Evolutionary conservation across 2,329 filamentous ascomycete genomes (phyloP), one percentile per base, ranked within the genome.

Genomic region (Cercospora sp.): DNA sequence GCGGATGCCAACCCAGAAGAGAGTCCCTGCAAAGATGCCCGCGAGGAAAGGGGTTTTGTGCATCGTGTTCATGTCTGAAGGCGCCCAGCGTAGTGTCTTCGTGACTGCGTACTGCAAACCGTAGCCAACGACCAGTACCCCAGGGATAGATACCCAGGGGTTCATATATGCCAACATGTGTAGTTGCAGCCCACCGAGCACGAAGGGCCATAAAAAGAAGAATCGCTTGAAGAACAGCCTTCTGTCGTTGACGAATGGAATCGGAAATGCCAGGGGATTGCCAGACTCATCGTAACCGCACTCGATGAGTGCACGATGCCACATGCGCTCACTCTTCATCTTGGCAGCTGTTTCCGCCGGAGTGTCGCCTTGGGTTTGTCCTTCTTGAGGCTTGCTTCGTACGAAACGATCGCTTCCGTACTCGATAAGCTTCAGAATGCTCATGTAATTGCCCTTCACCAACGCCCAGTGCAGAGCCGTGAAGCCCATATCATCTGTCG

Each of bases 401-500:
- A 91, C 93, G 77, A 97, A 98, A 57, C 95, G 88, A 80, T 99
- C 95, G 28, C 94, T 90, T 58, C 95, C 96, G 79, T 97, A 97
- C 82, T 99, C 95, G 73, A 99, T 87, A 55, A 99, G 84, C 81
- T 97, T 98, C 78, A 96, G 89, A 71, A 99, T 91, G 78, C 94
- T 97, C 10, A 89, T 89, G 69, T 92, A 88, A 60, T 91, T 95
- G 12, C 96, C 95, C 81, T 97, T 97, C 40, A 99, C 95, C 58
- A 99, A 83, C 0, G 93, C 94, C 95, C 95, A 99, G 78, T 99
- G 95, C 73, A 99, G 83, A 3, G 95, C 93, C 0, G 94, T 97
- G 79, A 98, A 95, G 30, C 94, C 94, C 73, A 94, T 91, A 77
- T 97, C 93, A 75, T 99, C 95, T 31, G 87, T 89, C 36, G 92